Conservation (phyloP, 306 rosid species). For the Inga leiocalycina region DNA sequence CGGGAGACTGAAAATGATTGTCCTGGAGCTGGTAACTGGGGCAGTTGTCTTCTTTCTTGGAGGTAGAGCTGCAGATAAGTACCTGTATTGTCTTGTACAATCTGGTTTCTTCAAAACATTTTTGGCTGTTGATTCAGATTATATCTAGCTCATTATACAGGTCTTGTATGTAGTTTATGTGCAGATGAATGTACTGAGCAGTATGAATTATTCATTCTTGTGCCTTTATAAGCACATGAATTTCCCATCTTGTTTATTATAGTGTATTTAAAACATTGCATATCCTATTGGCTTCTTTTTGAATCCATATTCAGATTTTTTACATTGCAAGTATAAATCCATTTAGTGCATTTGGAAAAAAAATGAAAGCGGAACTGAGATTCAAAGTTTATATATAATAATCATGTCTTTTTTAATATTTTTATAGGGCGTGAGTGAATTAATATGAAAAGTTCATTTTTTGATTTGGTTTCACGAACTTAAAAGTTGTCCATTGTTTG, state of each 20-base stretch:
- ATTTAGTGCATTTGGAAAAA: background rate
- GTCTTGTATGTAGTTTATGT: background rate
- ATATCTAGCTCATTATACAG: background rate
- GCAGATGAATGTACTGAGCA: background rate
- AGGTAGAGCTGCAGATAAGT: constrained; percentile 12
- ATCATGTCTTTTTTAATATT: no score
- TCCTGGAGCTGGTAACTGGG: constrained; percentile 14
- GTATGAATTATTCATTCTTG: background rate
- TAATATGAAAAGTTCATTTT: no score
- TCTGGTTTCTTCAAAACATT: constrained; percentile 1
- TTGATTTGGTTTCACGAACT: no score
- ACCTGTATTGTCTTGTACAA: background rate
- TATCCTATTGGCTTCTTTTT: background rate
- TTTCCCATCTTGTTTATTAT: no score
- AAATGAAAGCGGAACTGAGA: no score
- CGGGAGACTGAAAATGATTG: constrained; percentile 37
- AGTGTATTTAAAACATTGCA: no score
- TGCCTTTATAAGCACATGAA: no score
- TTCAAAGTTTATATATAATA: no score
- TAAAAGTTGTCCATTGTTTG: no score
- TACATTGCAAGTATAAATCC: background rate
- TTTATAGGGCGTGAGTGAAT: no score
- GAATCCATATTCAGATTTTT: background rate
- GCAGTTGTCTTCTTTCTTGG: background rate
- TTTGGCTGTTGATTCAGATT: background rate